phyloP scores from a whole-genome alignment of 2,329 filamentous ascomycete species.

The Aspergillus calidoustus region DNA sequence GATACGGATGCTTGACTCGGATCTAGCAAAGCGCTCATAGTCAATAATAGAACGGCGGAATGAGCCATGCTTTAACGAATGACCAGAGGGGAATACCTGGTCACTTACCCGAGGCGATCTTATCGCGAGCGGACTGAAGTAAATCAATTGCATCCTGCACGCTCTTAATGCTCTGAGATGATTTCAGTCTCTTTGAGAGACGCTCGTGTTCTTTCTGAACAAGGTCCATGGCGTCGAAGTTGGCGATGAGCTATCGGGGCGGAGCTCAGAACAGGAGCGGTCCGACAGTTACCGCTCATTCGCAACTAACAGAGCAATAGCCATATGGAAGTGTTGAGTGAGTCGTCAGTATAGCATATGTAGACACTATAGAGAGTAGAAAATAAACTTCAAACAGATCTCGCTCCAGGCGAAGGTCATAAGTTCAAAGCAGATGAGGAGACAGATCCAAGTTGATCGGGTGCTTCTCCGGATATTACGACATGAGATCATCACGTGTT shows the following conservation, averaged over 20 bases:
- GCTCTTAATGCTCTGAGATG: constrained; percentile 73
- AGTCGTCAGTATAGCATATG: neutral
- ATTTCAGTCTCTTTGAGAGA: constrained; percentile 70
- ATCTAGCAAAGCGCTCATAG: constrained; percentile 51
- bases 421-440: neutral
- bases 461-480: constrained; percentile 15
- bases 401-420: constrained; percentile 1
- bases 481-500: constrained; percentile 20
- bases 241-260: neutral
- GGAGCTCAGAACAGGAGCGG: constrained; percentile 29
- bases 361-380: neutral
- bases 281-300: constrained; percentile 34
- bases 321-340: constrained; percentile 27
- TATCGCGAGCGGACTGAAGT: constrained; percentile 72
- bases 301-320: constrained; percentile 23
- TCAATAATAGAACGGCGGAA: constrained; percentile 7
- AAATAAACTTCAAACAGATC: neutral
- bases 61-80: neutral
- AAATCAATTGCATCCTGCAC: constrained; percentile 82
- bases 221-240: constrained; percentile 57
- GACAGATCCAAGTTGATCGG: neutral
- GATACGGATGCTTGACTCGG: constrained; percentile 72
- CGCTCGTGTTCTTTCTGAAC: constrained; percentile 76
- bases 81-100: neutral
- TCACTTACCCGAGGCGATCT: constrained; percentile 69